Base-by-base conservation (phyloP, 2,329 filamentous ascomycete species). In the Trichoderma aggressivum region DNA sequence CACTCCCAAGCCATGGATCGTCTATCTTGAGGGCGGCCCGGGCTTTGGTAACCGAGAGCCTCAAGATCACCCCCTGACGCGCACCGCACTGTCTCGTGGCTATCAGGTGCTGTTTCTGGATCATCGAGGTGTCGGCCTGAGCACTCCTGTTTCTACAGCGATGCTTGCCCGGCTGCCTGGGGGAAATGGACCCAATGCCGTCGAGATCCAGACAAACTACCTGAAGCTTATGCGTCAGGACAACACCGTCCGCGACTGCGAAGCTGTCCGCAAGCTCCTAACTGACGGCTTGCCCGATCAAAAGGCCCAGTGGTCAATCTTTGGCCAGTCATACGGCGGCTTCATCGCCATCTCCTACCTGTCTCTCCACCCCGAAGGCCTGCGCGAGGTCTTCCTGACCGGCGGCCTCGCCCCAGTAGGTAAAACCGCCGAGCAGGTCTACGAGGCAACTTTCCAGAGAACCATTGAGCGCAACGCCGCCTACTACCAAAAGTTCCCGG, bases 271-370 rank as follows among this genome's bases (percentile, higher is more conserved):
- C 6, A 87, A 90, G 76, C 91, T 87, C 50, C 84, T 98, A 68
- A 96, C 92, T 0, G 83, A 85, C 6, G 88, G 90, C 65, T 92
- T 90, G 76, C 89, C 92, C 0, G 84, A 87, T 26, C 88, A 91
- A 61, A 90, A 92, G 78, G 88, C 90, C 79, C 90, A 91, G 78
- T 98, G 94, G 95, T 92, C 90, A 71, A 87, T 96, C 34, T 91
- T 97, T 73, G 95, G 95, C 10, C 95, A 98, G 82, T 94, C 91
- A 18, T 98, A 97, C 80, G 95, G 95, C 50, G 95, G 95, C 1
- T 98, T 97, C 80, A 93, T 94, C 77, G 87, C 86, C 61, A 85
- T 94, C 39, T 95, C 92, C 8, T 98, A 98, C 80, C 87, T 98
- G 18, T 96, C 92, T 3, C 90, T 92, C 79, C 90, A 88, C 75